Evolutionary conservation across 1,139 yeast genomes (phyloP), one percentile per base, ranked within the genome.

Genomic region (Groenewaldozyma auringiensis): DNA sequence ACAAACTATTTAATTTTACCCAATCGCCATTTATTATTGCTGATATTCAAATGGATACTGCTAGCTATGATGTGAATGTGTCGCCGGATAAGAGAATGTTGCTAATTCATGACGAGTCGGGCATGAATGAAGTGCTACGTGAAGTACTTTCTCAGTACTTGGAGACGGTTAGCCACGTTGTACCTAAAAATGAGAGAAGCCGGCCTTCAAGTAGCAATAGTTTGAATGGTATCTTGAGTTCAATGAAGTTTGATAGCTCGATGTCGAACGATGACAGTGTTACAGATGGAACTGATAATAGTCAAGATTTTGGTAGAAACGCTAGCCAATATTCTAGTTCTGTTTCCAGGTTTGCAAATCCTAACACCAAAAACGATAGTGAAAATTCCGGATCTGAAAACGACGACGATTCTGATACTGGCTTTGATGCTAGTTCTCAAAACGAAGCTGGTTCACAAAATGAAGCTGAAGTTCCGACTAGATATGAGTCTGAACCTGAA

Each of bases 61-160:
- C 62, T 20, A 67, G 70, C 20, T 63, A 85, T 33, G 99, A 92
- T 65, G 73, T 92, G 17, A 92, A 92, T 63, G 83, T 94, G 1
- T 81, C 95, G 0, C 98, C 98, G 0, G 96, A 92, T 60, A 92
- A 92, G 60, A 69, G 94, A 41, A 75, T 79, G 2, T 71, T 92
- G 2, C 59, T 86, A 54, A 60, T 92, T 1, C 89, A 83, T 47
- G 72, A 78, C 50, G 96, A 89, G 60, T 63, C 65, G 3, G 62
- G 65, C 13, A 61, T 88, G 1, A 56, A 83, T 6, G 83, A 81
- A 35, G 63, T 66, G 1, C 55, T 87, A 2, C 49, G 57, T 20
- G 61, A 55, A 34, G 49, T 51, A 4, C 43, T 66, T 14, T 39
- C 48, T 1, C 49, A 44, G 1, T 49, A 50, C 9, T 61, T 63